These are phyloP conservation scores for Vitis rotundifolia DNA, from an alignment of 164 flowering plant species.

Conservation along the genomic window DNA sequence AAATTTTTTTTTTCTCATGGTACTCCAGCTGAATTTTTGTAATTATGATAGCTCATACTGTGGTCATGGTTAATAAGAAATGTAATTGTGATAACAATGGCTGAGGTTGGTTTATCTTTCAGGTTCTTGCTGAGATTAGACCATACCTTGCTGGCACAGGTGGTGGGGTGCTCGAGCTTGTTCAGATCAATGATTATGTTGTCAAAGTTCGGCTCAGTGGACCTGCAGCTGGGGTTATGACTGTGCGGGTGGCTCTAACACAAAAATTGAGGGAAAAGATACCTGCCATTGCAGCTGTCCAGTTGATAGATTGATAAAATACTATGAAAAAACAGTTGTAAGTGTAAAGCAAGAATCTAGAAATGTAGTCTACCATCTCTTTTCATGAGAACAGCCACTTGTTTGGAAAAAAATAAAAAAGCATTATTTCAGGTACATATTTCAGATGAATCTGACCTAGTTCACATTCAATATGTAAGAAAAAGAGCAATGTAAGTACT, in stretches of 20 bases:
- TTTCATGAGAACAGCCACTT: too few relatives aligned
- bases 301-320: constrained; percentile 49
- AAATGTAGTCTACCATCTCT: too few relatives aligned
- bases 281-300: constrained; percentile 81
- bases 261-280: constrained; percentile 88
- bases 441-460: too few relatives aligned
- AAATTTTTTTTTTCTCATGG: neutral
- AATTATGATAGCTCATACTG: too few relatives aligned
- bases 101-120: constrained; percentile 18
- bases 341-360: too few relatives aligned
- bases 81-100: neutral
- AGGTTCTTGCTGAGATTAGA: constrained; percentile 88
- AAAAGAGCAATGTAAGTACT: too few relatives aligned
- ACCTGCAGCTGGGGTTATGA: constrained; percentile 90
- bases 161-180: constrained; percentile 80
- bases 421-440: too few relatives aligned
- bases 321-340: too few relatives aligned
- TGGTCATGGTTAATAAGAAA: too few relatives aligned
- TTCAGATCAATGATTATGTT: constrained; percentile 58
- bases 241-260: constrained; percentile 95
- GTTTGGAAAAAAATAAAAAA: too few relatives aligned
- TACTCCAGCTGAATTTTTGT: neutral
- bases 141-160: constrained; percentile 87
- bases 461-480: too few relatives aligned
- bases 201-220: constrained; percentile 79